A percentile compares a stretch with the other conserved stretches of the same genome.
Conservation (phyloP, 75 land plant genomes). For the Larix kaempferi region DNA sequence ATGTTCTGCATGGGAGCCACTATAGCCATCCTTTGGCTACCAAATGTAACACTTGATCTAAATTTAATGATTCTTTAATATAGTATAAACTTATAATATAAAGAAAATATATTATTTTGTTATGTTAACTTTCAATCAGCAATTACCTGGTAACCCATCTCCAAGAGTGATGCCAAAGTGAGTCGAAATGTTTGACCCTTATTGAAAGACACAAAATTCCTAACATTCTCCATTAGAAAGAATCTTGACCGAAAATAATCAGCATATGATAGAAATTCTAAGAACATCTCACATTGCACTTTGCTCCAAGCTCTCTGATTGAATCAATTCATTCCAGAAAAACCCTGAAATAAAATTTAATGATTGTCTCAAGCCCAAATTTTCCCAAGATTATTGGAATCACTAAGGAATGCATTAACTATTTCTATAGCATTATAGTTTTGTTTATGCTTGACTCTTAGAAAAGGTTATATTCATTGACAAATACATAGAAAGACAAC, state of each 20-base stretch:
- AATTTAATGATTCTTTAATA: too few relatives aligned
- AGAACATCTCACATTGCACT: constrained; percentile 96
- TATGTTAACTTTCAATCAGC: background rate
- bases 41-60: too few relatives aligned
- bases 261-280: constrained; percentile 91
- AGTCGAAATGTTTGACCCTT: constrained; percentile 93
- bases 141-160: constrained; percentile 81
- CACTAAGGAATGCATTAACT: too few relatives aligned
- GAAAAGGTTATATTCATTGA: background rate
- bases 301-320: constrained; percentile 94
- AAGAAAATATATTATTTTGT: background rate
- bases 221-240: constrained; percentile 89
- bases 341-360: constrained; percentile 59
- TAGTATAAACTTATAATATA: background rate
- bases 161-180: constrained; percentile 61
- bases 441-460: too few relatives aligned
- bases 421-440: too few relatives aligned
- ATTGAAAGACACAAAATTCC: constrained; percentile 91
- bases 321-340: constrained; percentile 98
- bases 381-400: too few relatives aligned
- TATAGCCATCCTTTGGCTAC: too few relatives aligned
- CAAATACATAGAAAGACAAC: background rate
- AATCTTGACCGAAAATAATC: constrained; percentile 85
- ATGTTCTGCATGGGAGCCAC: too few relatives aligned
- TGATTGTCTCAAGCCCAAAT: background rate